Evolutionary conservation across 1,284 basidiomycete species (phyloP), one percentile per base, ranked within the genome.

Genomic region (Ustilago sp.): DNA sequence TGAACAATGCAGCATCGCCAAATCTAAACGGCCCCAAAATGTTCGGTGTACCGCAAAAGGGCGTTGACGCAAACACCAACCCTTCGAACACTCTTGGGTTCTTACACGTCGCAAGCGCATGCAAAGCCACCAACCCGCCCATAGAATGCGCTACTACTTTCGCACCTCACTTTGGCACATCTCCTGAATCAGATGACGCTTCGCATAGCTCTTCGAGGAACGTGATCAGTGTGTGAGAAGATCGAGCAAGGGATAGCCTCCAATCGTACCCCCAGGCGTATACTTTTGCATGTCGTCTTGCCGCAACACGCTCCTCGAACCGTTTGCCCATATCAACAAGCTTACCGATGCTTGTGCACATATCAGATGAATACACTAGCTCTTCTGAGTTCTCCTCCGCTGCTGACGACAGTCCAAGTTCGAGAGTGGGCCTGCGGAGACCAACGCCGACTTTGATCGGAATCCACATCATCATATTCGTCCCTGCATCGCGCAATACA

Each of bases 121-220:
- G 84, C 1, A 87, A 75, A 0, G 80, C 74, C 7, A 87, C 84
- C 0, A 87, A 68, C 0, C 86, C 86, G 23, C 86, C 86, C 86
- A 87, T 87, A 3, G 82, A 84, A 55, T 87, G 86, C 4, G 85
- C 85, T 1, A 87, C 69, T 28, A 86, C 81, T 31, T 82, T 81
- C 2, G 86, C 81, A 0, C 85, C 85, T 23, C 77, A 53, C 2
- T 85, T 82, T 12, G 45, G 48, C 5, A 9, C 34, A 31, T 56
- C 62, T 15, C 35, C 50, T 9, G 36, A 45, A 19, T 45, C 52
- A 0, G 63, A 43, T 13, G 77, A 83, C 23, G 78, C 76, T 4
- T 54, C 41, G 62, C 83, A 85, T 17, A 86, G 63, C 28, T 68
- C 31, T 34, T 69, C 53, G 28, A 76, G 55, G 19, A 82, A 70